Base-by-base conservation (phyloP, 768 basidiomycete species). In the Tylopilus felleus region DNA sequence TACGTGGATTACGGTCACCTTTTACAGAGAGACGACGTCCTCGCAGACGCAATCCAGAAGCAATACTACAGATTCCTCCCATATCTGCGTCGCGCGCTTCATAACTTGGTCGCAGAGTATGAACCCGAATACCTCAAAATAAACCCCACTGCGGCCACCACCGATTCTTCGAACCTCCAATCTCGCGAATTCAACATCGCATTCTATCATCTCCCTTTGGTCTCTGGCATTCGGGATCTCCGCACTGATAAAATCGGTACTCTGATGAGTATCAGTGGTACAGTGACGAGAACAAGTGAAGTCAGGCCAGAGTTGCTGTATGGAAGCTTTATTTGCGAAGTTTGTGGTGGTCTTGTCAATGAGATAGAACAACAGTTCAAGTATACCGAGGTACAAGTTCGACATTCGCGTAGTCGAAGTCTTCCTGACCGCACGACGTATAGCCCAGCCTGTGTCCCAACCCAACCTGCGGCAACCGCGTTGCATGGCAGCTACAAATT, bases 341-440 rank as follows among this genome's bases (percentile, higher is more conserved):
- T 87, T 40, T 99, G 97, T 66, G 80, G 83, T 43, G 91, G 89
- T 28, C 75, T 88, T 12, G 87, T 98, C 23, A 83, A 88, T 51
- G 96, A 98, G 65, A 86, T 99, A 45, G 97, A 99, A 67, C 97
- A 99, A 68, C 97, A 99, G 68, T 99, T 99, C 81, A 99, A 98
- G 69, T 98, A 98, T 69, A 99, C 97, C 19, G 97, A 98, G 78
- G 94, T 94, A 60, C 47, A 13, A 65, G 49, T 19, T 38, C 47
- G 1, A 28, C 13, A 2, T 51, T 19, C 4, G 8, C 13, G 12
- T 21, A 16, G 21, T 23, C 4, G 29, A 72, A 60, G 22, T 39
- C 47, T 27, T 40, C 13, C 21, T 58, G 41, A 55, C 8, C 14
- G 35, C 44, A 45, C 25, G 9, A 31, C 22, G 6, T 46, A 12